Base-by-base conservation (phyloP, 768 basidiomycete genomes). In the Tephrocybe sp. region DNA sequence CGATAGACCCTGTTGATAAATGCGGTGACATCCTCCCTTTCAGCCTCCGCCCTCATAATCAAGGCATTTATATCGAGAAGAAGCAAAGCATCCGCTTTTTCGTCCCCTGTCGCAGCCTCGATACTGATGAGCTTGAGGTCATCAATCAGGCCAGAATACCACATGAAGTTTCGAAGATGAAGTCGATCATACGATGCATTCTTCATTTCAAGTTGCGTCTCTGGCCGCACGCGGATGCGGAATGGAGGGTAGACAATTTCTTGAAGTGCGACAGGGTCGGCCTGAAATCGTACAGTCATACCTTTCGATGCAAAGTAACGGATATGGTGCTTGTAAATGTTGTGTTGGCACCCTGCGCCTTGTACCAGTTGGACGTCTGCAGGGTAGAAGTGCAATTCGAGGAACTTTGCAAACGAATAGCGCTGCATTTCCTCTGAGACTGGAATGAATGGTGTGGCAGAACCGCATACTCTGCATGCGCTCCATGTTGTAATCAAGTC, bases 351-450 rank as follows among this genome's bases (percentile, higher is more conserved):
- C 3, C 86, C 86, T 25, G 92, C 91, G 8, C 89, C 91, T 58
- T 84, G 86, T n/a, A 91, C 83, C 41, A 91, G 73, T 59, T 83
- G 78, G 60, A 94, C 84, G 54, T 91, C 83, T 27, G 91, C 82
- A 24, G 93, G 94, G 67, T 98, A 97, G 67, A 97, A 97, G 62
- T 93, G 89, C 22, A 95, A 81, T 63, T 99, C 95, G 23, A 99
- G 78, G 65, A 95, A 98, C 59, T 97, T 94, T 29, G 88, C 91
- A 64, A 97, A 95, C 4, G 94, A 97, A 63, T 95, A 93, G 48
- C 86, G 75, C 60, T 91, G 88, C 77, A 94, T 93, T 64, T 95
- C 93, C 58, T 91, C 86, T 1, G 91, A 91, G 31, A 92, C 83
- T 4, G 85, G 86, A 56, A 94, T 88, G 68, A 94, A 90, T 2